Base-by-base conservation (phyloP, 177 flowering plant species). In the Vitis hybrid region DNA sequence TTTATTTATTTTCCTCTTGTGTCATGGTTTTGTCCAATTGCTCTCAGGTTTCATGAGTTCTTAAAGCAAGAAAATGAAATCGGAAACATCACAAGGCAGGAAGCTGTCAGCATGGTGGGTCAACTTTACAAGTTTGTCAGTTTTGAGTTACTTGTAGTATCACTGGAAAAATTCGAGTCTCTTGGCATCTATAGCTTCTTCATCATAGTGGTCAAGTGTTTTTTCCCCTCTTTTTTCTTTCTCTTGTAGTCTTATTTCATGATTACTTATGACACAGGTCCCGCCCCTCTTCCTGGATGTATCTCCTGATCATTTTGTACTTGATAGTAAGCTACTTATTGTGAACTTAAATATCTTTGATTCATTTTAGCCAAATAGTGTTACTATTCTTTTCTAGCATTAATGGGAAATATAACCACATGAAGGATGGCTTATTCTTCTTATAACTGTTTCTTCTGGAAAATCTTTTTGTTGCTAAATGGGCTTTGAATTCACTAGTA, bases 81-180 rank as follows among this genome's bases (percentile, higher is more conserved):
- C 54, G 99, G 99, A 79, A 96, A 91, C 76, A 89, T 96, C 67
- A 96, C 97, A 60, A 86, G 99, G 73, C 99, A 96, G 82, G 99
- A 96, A 79, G 99, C 99, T 80, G 99, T 96, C 52, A 96, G 99
- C 86, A 96, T 96, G 99, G 99, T 96, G 72, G 17, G 89, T 14
- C 45, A 72, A 50, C 65, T 78, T 50, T 49, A 18, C 49, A 51
- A 21, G 6, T 62, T 50, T 52, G 32, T 32, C 12, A 14, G 6
- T 11, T 56, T 32, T 62, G 57, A 3, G 51, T 59, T 14, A 45
- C 12, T 65, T 54, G 12, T 39, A 11, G 54, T 39, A 26, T 21
- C 18, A 19, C 12, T 50, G 39, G 19, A 26, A 30, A 26, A 2
- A 15, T 14, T 51, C 3, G 50, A 18, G 52, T 50, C 19, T 23